These are phyloP conservation scores for Ophiostoma fasciatum DNA, from an alignment of 2,329 filamentous ascomycete genomes.

Conservation along the genomic window DNA sequence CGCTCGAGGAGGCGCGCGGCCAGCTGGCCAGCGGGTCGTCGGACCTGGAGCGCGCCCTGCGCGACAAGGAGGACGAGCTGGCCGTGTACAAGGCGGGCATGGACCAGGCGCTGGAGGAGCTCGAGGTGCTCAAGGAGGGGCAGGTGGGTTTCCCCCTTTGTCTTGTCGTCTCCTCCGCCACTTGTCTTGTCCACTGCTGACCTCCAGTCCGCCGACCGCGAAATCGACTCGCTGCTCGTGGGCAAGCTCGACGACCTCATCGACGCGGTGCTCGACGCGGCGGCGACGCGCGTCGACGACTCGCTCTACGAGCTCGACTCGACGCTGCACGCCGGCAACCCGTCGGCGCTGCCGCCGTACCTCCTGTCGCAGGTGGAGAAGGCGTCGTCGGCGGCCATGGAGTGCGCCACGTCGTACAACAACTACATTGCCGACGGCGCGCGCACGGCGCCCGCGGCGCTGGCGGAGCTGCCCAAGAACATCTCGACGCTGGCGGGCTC, in stretches of 20 bases:
- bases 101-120: slow-evolving; percentile 86
- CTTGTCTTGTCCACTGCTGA: slow-evolving; percentile 34
- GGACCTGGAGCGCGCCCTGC: slow-evolving; percentile 71
- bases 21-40: slow-evolving; percentile 68
- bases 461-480: slow-evolving; percentile 69
- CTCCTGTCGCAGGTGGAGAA: slow-evolving; percentile 96
- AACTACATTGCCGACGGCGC: slow-evolving; percentile 96
- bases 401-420: slow-evolving; percentile 96
- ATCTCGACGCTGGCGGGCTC: slow-evolving; percentile 83
- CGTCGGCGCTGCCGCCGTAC: slow-evolving; percentile 88
- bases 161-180: neutral
- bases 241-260: slow-evolving; percentile 96
- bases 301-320: slow-evolving; percentile 95
- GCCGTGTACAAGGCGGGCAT: slow-evolving; percentile 97
- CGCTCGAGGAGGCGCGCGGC: slow-evolving; percentile 68
- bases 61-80: slow-evolving; percentile 93
- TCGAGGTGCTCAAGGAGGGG: slow-evolving; percentile 72
- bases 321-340: slow-evolving; percentile 95
- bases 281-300: slow-evolving; percentile 87
- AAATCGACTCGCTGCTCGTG: slow-evolving; percentile 79
- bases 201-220: slow-evolving; percentile 66
- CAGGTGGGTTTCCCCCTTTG: slow-evolving; percentile 21
- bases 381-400: slow-evolving; percentile 82
- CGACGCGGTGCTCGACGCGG: slow-evolving; percentile 86
- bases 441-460: slow-evolving; percentile 47